Evolutionary conservation across 2,329 filamentous ascomycete genomes (phyloP).

Genomic region (Neonectria punicea): DNA sequence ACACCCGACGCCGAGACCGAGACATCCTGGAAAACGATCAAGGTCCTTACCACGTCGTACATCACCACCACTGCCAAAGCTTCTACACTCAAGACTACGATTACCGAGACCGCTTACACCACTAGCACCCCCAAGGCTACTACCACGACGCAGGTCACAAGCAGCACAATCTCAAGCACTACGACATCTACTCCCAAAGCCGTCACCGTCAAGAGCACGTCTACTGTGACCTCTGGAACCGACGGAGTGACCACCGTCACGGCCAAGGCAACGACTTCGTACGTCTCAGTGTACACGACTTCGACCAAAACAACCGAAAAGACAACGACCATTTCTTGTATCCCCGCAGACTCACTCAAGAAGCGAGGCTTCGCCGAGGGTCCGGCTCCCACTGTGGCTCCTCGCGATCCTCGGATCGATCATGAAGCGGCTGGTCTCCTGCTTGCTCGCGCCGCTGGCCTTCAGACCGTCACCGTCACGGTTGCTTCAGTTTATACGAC

Average conservation of each 20-base stretch:
- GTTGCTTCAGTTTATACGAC: slow-evolving; percentile 8
- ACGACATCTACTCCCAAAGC: slow-evolving; percentile 33
- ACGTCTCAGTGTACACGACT: slow-evolving; percentile 35
- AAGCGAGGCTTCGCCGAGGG: slow-evolving; percentile 22
- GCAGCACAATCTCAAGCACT: slow-evolving; percentile 30
- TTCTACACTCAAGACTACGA: slow-evolving; percentile 23
- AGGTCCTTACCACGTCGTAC: slow-evolving; percentile 22
- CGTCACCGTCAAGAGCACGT: slow-evolving; percentile 34
- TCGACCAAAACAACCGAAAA: slow-evolving; percentile 32
- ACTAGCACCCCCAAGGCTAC: slow-evolving; percentile 40
- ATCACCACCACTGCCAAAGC: slow-evolving; percentile 23
- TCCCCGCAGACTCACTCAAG: slow-evolving; percentile 26
- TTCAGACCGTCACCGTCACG: slow-evolving; percentile 8
- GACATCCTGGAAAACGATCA: slow-evolving; percentile 31
- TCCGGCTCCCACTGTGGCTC: neutral
- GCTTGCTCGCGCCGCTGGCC: slow-evolving; percentile 9
- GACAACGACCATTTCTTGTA: slow-evolving; percentile 36
- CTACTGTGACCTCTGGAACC: slow-evolving; percentile 30
- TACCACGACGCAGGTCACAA: slow-evolving; percentile 26
- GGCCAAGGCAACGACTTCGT: slow-evolving; percentile 37
- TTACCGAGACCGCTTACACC: slow-evolving; percentile 25
- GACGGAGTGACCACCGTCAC: slow-evolving; percentile 34
- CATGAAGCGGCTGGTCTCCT: neutral
- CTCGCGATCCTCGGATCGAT: neutral
- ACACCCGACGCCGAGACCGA: slow-evolving; percentile 43